Percentiles rank a stretch among this genome's conserved stretches.
Conservation (phyloP, 129 eudicot species). For the Scalesia atractyloides region DNA sequence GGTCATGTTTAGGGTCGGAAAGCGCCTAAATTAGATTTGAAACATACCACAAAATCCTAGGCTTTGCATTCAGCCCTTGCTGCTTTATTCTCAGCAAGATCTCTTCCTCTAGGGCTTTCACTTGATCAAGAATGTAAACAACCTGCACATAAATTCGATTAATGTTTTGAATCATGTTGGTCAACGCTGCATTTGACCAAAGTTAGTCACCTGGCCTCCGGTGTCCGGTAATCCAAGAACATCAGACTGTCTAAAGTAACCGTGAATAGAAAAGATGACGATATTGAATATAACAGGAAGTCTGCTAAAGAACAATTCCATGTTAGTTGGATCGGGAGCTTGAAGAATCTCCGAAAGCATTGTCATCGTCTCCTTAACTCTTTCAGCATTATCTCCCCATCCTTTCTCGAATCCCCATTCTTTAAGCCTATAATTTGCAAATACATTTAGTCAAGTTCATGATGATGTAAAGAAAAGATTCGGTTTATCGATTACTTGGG, state of each 20-base stretch:
- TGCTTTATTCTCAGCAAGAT: constrained; percentile 66
- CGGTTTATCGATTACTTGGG: constrained; percentile 47
- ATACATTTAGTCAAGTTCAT: not conserved
- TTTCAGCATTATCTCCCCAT: constrained; percentile 78
- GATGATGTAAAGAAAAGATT: not conserved
- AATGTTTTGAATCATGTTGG: not conserved
- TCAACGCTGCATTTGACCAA: constrained; percentile 3
- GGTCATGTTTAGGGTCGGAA: too few species aligned
- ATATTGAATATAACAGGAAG: constrained; percentile 69
- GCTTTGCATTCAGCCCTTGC: constrained; percentile 76
- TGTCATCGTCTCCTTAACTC: constrained; percentile 72
- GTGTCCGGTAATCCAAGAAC: constrained; percentile 95
- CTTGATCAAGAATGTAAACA: constrained; percentile 95
- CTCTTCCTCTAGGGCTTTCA: constrained; percentile 85
- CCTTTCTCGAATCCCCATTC: constrained; percentile 95
- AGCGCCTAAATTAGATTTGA: not conserved
- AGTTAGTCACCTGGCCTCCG: constrained; percentile 76
- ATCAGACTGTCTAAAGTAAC: constrained; percentile 83
- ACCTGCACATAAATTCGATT: constrained; percentile 43
- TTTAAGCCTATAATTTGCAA: constrained; percentile 50
- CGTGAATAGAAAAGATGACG: constrained; percentile 72
- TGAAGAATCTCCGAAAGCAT: constrained; percentile 75
- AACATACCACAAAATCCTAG: constrained; percentile 76
- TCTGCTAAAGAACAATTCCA: constrained; percentile 69
- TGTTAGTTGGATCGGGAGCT: constrained; percentile 72